Conservation (phyloP, 352 stramenopile species). For the Blastocystis sp. region DNA sequence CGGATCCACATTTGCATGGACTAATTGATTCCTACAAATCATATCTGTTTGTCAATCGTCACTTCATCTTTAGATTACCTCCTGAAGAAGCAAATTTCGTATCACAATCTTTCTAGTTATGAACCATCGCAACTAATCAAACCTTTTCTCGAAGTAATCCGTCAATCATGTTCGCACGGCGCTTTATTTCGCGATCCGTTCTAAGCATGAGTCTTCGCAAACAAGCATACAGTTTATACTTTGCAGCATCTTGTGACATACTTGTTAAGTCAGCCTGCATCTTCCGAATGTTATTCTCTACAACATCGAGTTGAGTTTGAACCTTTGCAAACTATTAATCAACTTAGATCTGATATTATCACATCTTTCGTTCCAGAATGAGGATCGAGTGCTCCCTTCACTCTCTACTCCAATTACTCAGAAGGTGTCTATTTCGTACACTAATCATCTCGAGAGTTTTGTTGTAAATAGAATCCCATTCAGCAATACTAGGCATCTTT, state of each 20-base stretch:
- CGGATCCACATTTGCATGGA: constrained; percentile 20
- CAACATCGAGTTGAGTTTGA: constrained; percentile 22
- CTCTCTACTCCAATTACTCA: constrained; percentile 15
- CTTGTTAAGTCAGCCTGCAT: constrained; percentile 50
- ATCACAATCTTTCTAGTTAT: constrained; percentile 34
- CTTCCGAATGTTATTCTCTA: constrained; percentile 49
- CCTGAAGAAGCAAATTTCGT: constrained; percentile 24
- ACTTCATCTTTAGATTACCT: constrained; percentile 39
- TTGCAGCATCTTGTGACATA: constrained; percentile 27
- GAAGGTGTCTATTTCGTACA: not conserved
- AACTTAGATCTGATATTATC: not conserved
- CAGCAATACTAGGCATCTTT: constrained; percentile 60
- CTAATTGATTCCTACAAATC: constrained; percentile 15
- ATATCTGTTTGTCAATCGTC: not conserved
- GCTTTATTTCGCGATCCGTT: constrained; percentile 54
- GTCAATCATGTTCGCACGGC: constrained; percentile 50
- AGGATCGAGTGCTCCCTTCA: constrained; percentile 21
- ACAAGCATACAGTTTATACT: constrained; percentile 47
- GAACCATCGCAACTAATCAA: not conserved
- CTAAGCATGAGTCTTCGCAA: not conserved
- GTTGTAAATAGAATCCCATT: constrained; percentile 62
- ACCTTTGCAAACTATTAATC: constrained; percentile 52
- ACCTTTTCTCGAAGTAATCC: constrained; percentile 56
- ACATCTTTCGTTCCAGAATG: constrained; percentile 47
- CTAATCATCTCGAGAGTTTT: constrained; percentile 58